Percentiles rank a stretch among this genome's conserved stretches.
These are phyloP conservation scores for Crataegus laevigata DNA, from an alignment of 306 rosid genomes.

Conservation along the genomic window DNA sequence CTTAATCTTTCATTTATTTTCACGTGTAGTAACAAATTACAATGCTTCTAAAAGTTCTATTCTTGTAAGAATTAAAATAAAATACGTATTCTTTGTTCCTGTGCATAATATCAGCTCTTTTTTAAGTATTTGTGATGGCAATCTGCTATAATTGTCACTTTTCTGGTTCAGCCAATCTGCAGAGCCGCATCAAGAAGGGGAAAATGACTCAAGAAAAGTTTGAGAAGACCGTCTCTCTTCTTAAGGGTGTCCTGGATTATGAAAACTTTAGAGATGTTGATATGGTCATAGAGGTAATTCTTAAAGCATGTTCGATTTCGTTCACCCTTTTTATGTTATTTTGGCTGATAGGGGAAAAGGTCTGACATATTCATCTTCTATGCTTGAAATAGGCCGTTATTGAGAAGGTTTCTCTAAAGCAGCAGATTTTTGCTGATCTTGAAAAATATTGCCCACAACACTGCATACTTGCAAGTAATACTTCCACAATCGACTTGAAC, in stretches of 20 bases:
- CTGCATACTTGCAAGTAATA: slow-evolving; percentile 91
- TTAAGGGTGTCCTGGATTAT: slow-evolving; percentile 67
- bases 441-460: slow-evolving; percentile 83
- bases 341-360: slow-evolving; percentile 9
- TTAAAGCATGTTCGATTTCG: background rate
- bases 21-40: background rate
- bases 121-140: background rate
- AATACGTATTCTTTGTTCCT: background rate
- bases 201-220: slow-evolving; percentile 61
- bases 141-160: background rate
- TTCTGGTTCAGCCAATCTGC: slow-evolving; percentile 69
- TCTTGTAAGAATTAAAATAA: background rate
- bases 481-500: slow-evolving; percentile 94
- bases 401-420: slow-evolving; percentile 85
- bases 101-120: background rate
- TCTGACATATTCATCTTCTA: slow-evolving; percentile 16
- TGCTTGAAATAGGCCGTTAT: slow-evolving; percentile 76
- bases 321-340: background rate
- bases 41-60: background rate
- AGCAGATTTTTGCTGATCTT: slow-evolving; percentile 83
- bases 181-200: slow-evolving; percentile 84
- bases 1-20: background rate
- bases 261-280: slow-evolving; percentile 83
- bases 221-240: slow-evolving; percentile 63
- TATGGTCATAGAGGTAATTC: slow-evolving; percentile 90